Evolutionary conservation across 2,329 filamentous ascomycete species (phyloP).

Genomic region (Neopestalotiopsis sp.): DNA sequence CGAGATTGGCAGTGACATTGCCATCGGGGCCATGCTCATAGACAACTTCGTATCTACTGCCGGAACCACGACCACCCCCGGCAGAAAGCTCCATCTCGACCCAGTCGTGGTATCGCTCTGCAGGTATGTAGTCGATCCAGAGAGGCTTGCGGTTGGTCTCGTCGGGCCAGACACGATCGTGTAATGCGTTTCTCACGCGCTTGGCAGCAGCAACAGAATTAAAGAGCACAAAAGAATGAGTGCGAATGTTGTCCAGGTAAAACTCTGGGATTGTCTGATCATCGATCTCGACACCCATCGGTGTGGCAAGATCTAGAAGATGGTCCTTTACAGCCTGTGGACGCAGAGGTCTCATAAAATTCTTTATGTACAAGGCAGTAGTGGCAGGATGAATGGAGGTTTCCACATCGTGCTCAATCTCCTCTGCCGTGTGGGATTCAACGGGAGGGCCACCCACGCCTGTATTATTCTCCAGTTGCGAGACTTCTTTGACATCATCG

Average conservation of each 20-base stretch:
- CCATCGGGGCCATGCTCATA: conserved; percentile 67
- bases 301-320: conserved; percentile 70
- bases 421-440: conserved; percentile 21
- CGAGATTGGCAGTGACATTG: conserved; percentile 60
- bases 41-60: conserved; percentile 71
- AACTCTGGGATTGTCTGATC: conserved; percentile 68
- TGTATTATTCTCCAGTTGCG: conserved; percentile 24
- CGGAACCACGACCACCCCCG: conserved; percentile 46
- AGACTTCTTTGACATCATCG: conserved; percentile 23
- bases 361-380: conserved; percentile 82
- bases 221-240: conserved; percentile 85
- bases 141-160: conserved; percentile 84
- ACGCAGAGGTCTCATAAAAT: conserved; percentile 87
- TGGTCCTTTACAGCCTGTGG: conserved; percentile 70
- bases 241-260: conserved; percentile 84
- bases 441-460: conserved; percentile 27
- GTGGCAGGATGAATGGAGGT: conserved; percentile 76
- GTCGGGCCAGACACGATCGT: conserved; percentile 83
- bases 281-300: conserved; percentile 55
- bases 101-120: conserved; percentile 75
- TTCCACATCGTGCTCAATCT: conserved; percentile 42
- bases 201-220: conserved; percentile 72
- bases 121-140: conserved; percentile 89
- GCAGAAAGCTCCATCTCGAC: conserved; percentile 68
- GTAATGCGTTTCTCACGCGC: conserved; percentile 76